These are phyloP conservation scores for Macaranga tanarius DNA, from an alignment of 441 rosid genomes.

Conservation along the genomic window DNA sequence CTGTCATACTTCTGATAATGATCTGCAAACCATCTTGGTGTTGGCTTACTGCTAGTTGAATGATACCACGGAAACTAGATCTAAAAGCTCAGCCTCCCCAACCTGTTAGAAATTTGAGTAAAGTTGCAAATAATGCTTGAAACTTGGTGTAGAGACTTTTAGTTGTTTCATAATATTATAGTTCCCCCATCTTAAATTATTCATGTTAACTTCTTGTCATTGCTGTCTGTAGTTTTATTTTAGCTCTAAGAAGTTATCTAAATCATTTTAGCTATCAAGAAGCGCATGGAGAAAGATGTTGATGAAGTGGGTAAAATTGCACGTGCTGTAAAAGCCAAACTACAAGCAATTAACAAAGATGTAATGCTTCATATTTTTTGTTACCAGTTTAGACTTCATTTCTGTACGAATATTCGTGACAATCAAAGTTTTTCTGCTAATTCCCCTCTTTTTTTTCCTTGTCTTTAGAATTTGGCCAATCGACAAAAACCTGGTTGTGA, in stretches of 20 bases:
- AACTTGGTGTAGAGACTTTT: not conserved
- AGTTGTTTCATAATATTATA: not conserved
- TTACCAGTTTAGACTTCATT: constrained; percentile 3
- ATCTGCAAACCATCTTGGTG: not conserved
- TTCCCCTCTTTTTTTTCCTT: not conserved
- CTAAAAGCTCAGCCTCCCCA: not conserved
- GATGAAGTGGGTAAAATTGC: constrained; percentile 92
- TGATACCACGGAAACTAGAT: not conserved
- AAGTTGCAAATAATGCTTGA: not conserved
- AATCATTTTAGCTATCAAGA: constrained; percentile 64
- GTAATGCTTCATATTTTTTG: constrained; percentile 34
- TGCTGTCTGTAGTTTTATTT: not conserved
- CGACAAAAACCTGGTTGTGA: constrained; percentile 86
- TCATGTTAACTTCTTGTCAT: not conserved
- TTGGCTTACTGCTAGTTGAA: not conserved
- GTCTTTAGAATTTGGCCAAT: constrained; percentile 66
- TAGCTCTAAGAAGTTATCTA: not conserved
- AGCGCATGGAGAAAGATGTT: constrained; percentile 86
- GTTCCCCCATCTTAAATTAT: not conserved
- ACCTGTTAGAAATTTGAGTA: not conserved
- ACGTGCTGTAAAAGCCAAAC: constrained; percentile 65
- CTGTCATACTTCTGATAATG: not conserved
- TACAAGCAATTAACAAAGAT: constrained; percentile 77
- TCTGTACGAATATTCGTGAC: not conserved
- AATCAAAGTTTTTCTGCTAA: constrained; percentile 5